phyloP scores from a whole-genome alignment of 768 basidiomycete species.

The Tulasnella sp. region DNA sequence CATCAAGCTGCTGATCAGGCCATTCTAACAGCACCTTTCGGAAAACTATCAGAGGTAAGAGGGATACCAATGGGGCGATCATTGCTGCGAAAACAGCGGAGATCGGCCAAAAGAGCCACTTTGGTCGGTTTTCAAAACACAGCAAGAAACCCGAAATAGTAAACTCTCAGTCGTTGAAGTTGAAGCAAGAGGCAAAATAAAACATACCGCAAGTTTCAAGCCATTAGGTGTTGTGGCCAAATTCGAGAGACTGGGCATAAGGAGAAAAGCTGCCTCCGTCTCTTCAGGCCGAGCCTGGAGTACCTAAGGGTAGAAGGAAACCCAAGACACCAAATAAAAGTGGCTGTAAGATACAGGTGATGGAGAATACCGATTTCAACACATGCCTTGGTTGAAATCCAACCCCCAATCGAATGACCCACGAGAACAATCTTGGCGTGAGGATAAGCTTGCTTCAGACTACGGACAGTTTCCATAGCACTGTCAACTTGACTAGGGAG shows the following conservation, averaged over 20 bases:
- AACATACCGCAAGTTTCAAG: conserved; percentile 42
- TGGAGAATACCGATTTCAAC: conserved; percentile 23
- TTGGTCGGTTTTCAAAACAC: not conserved
- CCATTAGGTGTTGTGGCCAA: conserved; percentile 67
- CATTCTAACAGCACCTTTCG: conserved; percentile 48
- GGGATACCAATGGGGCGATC: conserved; percentile 42
- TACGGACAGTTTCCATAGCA: conserved; percentile 54
- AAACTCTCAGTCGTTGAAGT: conserved; percentile 42
- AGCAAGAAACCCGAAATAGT: not conserved
- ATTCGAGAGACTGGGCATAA: conserved; percentile 67
- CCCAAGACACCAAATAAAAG: not conserved
- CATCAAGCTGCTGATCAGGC: conserved; percentile 48
- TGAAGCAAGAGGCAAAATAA: not conserved
- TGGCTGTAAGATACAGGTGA: not conserved
- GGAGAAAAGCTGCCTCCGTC: conserved; percentile 50
- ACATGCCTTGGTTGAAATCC: conserved; percentile 60
- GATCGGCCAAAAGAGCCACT: conserved; percentile 53
- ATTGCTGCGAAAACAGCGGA: conserved; percentile 45
- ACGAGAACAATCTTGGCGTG: conserved; percentile 46
- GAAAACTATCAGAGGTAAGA: conserved; percentile 43
- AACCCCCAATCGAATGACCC: conserved; percentile 71
- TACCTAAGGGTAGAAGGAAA: conserved; percentile 41
- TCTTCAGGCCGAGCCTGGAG: conserved; percentile 46
- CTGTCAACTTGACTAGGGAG: conserved; percentile 54
- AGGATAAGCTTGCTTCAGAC: conserved; percentile 40